Evolutionary conservation across 495 filamentous ascomycete genomes (phyloP).

Genomic region (Sporormia fimetaria): DNA sequence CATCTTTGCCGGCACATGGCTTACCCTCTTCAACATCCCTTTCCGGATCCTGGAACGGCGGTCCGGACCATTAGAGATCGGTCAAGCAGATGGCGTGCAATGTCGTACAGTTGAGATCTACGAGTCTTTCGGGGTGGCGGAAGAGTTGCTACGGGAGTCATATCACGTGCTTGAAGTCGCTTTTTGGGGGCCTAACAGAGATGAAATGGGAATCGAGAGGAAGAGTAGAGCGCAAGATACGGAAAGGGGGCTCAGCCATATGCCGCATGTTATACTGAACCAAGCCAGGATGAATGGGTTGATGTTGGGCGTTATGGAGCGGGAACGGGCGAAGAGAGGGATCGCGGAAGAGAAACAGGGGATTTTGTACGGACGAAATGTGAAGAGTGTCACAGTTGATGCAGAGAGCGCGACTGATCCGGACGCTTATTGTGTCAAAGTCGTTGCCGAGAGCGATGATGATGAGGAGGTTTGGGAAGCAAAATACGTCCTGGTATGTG

Average conservation of each 20-base stretch:
- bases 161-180: conserved; percentile 56
- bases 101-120: conserved; percentile 72
- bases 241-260: conserved; percentile 51
- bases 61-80: conserved; percentile 47
- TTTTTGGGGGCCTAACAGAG: conserved; percentile 32
- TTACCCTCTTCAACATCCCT: conserved; percentile 47
- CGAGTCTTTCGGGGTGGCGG: conserved; percentile 62
- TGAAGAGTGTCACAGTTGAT: conserved; percentile 45
- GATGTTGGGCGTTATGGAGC: conserved; percentile 42
- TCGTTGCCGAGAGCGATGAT: conserved; percentile 44
- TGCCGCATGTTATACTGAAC: conserved; percentile 66
- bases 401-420: conserved; percentile 31
- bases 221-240: conserved; percentile 49
- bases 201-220: conserved; percentile 38
- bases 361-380: conserved; percentile 53
- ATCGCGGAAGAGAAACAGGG: conserved; percentile 32
- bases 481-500: conserved; percentile 56
- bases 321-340: background rate
- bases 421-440: conserved; percentile 42
- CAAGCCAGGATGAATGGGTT: conserved; percentile 62
- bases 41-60: conserved; percentile 56
- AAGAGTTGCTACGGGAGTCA: conserved; percentile 57
- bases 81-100: conserved; percentile 77
- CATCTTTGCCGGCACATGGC: conserved; percentile 55
- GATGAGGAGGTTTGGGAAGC: conserved; percentile 44